Evolutionary conservation across 495 filamentous ascomycete genomes (phyloP), one percentile per base, ranked within the genome.

Genomic region (Aspergillus haitiensis): DNA sequence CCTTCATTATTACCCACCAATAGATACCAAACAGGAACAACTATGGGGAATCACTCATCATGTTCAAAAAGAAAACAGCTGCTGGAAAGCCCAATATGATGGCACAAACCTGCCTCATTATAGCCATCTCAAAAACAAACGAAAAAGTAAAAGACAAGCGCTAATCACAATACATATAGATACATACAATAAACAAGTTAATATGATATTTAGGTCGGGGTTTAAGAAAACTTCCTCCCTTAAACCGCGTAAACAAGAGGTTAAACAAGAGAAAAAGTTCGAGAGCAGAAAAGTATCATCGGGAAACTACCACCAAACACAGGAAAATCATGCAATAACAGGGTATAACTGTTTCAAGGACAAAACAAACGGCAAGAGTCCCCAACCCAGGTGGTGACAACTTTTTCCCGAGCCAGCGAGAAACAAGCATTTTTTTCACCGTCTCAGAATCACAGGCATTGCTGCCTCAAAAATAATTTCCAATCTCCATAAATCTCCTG

Each of bases 331-430:
- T 65, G 34, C 52, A 60, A 27, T 27, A 27, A 61, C 58, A 45
- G 63, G 63, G 59, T 65, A 65, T 65, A 61, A 54, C 55, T 47
- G 34, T 48, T 34, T 51, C 53, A 49, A 60, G 34, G 54, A 60
- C 21, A 58, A 59, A 60, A 64, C n/a, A 54, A 45, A 52, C 36
- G 44, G 37, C 49, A 58, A 48, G 11, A 36, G 27, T 50, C 27
- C 36, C 6, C 16, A 47, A 48, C 10, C 52, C 32, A n/a, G 46
- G 33, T 54, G 39, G 39, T 15, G 44, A 11, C 36, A 32, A 4
- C 54, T 53, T 15, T 13, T 51, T 39, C 58, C 51, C 62, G 62
- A 61, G 35, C 62, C 62, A 64, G 62, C 62, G 62, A 58, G 62
- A 52, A 51, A 37, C 47, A 56, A 57, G 32, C 35, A 40, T 34